Evolutionary conservation across 2,329 filamentous ascomycete species (phyloP).

Genomic region (Epichloe brachyelytri): DNA sequence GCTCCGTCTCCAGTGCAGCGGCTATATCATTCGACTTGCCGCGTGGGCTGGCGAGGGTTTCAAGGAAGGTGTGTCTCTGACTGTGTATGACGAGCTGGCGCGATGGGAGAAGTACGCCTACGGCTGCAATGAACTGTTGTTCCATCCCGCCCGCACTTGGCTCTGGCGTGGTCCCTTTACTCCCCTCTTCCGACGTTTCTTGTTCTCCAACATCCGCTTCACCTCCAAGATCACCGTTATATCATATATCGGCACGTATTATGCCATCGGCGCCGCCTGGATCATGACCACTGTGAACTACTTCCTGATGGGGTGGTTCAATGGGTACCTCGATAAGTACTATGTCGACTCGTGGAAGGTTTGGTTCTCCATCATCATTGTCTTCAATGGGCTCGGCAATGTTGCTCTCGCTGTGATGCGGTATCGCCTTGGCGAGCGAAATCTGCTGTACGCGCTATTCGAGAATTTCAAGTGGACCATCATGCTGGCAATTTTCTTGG

Average conservation of each 20-base stretch:
- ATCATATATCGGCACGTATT: conserved; percentile 70
- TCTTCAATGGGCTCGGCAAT: conserved; percentile 66
- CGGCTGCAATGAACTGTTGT: conserved; percentile 70
- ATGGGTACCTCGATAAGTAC: conserved; percentile 67
- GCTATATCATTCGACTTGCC: conserved; percentile 60
- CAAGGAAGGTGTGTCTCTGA: conserved; percentile 73
- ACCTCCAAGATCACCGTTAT: conserved; percentile 65
- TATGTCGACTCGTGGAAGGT: conserved; percentile 69
- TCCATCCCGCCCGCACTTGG: conserved; percentile 67
- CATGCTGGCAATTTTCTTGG: conserved; percentile 67
- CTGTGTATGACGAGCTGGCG: conserved; percentile 72
- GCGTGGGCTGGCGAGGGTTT: conserved; percentile 66
- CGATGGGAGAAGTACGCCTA: conserved; percentile 84
- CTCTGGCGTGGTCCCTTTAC: conserved; percentile 63
- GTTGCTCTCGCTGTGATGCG: conserved; percentile 58
- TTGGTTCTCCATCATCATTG: conserved; percentile 68
- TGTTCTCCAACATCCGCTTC: conserved; percentile 60
- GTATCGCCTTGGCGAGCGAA: conserved; percentile 54
- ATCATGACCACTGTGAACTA: conserved; percentile 62
- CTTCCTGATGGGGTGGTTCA: conserved; percentile 64
- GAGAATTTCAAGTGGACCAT: conserved; percentile 65
- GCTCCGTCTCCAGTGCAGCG: conserved; percentile 57
- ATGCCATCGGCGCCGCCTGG: conserved; percentile 66
- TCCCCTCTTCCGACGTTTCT: conserved; percentile 61
- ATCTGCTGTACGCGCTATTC: conserved; percentile 40